Conservation (phyloP, 495 filamentous ascomycete species). For the Podospora tetraspora region DNA sequence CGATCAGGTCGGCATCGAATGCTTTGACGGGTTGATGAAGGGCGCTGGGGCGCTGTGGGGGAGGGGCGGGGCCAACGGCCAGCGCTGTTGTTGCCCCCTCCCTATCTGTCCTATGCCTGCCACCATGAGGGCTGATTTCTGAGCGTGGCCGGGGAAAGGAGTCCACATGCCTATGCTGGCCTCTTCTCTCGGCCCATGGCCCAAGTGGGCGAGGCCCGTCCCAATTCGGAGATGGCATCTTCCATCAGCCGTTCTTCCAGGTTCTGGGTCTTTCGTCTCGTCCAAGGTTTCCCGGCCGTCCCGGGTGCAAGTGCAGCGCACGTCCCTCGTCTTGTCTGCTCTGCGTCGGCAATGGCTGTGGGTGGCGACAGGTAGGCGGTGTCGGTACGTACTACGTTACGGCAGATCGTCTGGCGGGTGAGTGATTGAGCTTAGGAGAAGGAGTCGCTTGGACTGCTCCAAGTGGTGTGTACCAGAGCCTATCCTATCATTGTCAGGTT, state of each 20-base stretch:
- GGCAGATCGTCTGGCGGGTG: background rate
- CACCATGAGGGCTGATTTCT: background rate
- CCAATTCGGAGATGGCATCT: background rate
- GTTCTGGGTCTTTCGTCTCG: background rate
- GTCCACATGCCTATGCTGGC: background rate
- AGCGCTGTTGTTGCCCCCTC: background rate
- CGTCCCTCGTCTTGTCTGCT: background rate
- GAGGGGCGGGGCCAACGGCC: background rate
- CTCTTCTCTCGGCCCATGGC: background rate
- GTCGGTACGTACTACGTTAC: background rate
- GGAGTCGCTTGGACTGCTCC: background rate
- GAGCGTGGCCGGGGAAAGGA: background rate
- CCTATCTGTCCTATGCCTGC: background rate
- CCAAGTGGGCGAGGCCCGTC: background rate
- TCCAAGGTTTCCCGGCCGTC: background rate
- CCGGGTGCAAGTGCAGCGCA: background rate
- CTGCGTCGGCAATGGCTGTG: background rate
- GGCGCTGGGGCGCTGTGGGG: background rate
- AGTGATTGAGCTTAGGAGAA: background rate
- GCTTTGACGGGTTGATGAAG: slow-evolving; percentile 20
- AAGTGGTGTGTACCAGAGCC: background rate
- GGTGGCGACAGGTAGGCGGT: background rate
- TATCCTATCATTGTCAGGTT: background rate
- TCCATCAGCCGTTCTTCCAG: background rate
- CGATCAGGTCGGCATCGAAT: slow-evolving; percentile 1